These are phyloP conservation scores for Acanthamoeba royreba DNA, from an alignment of 208 protist species.

Conservation along the genomic window DNA sequence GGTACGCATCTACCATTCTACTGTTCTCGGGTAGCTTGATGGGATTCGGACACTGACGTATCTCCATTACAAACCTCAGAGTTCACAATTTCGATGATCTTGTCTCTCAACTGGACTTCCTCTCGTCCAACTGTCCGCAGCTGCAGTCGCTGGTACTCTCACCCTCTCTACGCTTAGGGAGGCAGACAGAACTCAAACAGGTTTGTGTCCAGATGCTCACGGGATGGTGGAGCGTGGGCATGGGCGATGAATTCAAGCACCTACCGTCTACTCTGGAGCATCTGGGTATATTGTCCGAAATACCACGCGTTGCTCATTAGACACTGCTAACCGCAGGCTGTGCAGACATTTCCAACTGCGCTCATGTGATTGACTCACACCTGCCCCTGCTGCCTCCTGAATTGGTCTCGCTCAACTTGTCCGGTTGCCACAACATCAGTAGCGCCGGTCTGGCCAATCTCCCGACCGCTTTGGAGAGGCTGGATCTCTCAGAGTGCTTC, in stretches of 20 bases:
- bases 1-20: not conserved
- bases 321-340: too few relatives aligned
- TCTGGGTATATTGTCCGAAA: not conserved
- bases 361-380: not conserved
- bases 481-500: not conserved
- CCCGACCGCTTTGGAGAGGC: not conserved
- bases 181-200: not conserved
- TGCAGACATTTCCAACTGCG: not conserved
- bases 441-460: not conserved
- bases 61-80: not conserved
- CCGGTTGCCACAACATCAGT: not conserved
- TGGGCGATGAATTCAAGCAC: slow-evolving; percentile 7
- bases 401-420: not conserved
- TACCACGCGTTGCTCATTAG: too few relatives aligned
- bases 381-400: not conserved
- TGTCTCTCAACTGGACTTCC: not conserved
- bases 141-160: not conserved
- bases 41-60: too few relatives aligned
- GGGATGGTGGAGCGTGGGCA: not conserved
- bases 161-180: not conserved
- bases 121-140: not conserved
- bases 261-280: not conserved
- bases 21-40: too few relatives aligned
- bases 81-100: not conserved
- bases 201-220: not conserved